Base-by-base conservation (phyloP, 768 basidiomycete species). In the Pleurotus ostreatus region DNA sequence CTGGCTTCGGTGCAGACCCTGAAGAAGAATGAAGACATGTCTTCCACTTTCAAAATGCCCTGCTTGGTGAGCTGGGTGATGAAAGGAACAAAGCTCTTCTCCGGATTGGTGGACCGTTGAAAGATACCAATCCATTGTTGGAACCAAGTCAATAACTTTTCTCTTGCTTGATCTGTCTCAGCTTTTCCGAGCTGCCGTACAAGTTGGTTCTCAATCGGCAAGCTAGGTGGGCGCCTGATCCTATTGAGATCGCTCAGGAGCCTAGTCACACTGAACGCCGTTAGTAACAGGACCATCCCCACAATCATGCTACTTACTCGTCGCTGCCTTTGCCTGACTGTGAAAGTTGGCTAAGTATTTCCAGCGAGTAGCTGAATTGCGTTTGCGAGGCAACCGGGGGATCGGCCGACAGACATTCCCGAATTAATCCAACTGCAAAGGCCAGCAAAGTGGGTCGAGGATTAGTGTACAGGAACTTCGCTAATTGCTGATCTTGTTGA, bases 31-130 rank as follows among this genome's bases (percentile, higher is more conserved):
- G 93, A 94, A 4, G 97, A 98, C 7, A 93, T 80, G 59, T 99
- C 95, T 66, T 99, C 97, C 30, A 92, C 88, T 65, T 94, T 95
- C 63, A 99, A 75, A 58, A 99, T 95, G 49, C 94, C 95, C 73
- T 98, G 93, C 70, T 95, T 95, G 45, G 93, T 95, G 55, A 99
- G 78, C 65, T 94, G 89, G n/a, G 92, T 95, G 71, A 98, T 96
- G 74, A 94, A 98, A 4, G 90, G 86, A 60, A 98, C 89, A 65
- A 99, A 99, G 45, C 86, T 89, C 70, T 95, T 94, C 74, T 99
- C 97, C 16, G 93, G 91, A 52, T 89, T 85, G 60, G 83, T 84
- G 26, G 94, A 92, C 57, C 90, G 83, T 70, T 95, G 93, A 78
- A 93, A 98, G 60, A 98, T 89, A 48, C 80, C 79, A 61, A 98